Conservation (phyloP, 140 eudicot species). For the Cichorium intybus region DNA sequence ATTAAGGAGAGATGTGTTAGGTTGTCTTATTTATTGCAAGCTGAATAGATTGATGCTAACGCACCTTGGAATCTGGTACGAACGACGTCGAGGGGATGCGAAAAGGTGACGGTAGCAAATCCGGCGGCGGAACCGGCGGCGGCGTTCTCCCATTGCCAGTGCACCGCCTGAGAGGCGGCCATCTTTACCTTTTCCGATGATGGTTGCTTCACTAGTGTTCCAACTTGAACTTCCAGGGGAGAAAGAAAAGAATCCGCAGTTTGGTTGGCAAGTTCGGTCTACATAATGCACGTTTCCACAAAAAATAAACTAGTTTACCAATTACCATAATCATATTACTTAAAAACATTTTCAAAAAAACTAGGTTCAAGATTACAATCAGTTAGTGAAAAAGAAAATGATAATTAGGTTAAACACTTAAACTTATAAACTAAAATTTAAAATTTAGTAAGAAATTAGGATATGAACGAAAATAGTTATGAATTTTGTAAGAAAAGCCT, state of each 20-base stretch:
- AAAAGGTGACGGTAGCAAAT: slow-evolving; percentile 77
- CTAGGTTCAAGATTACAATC: too few relatives aligned
- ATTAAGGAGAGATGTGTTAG: background rate
- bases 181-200: background rate
- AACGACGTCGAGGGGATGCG: slow-evolving; percentile 96
- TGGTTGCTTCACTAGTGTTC: background rate
- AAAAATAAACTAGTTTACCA: too few relatives aligned
- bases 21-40: background rate
- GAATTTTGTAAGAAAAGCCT: too few relatives aligned
- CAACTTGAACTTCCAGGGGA: background rate
- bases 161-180: slow-evolving; percentile 33
- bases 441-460: too few relatives aligned
- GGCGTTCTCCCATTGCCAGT: slow-evolving; percentile 93
- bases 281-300: background rate
- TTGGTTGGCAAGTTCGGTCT: background rate
- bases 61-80: slow-evolving; percentile 93
- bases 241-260: background rate
- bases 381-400: too few relatives aligned
- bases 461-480: too few relatives aligned
- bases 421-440: too few relatives aligned
- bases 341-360: too few relatives aligned
- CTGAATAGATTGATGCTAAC: background rate
- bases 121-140: slow-evolving; percentile 90
- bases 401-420: too few relatives aligned
- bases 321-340: too few relatives aligned